These are phyloP conservation scores for Aspergillus persii DNA, from an alignment of 2,329 filamentous ascomycete genomes.

Conservation along the genomic window DNA sequence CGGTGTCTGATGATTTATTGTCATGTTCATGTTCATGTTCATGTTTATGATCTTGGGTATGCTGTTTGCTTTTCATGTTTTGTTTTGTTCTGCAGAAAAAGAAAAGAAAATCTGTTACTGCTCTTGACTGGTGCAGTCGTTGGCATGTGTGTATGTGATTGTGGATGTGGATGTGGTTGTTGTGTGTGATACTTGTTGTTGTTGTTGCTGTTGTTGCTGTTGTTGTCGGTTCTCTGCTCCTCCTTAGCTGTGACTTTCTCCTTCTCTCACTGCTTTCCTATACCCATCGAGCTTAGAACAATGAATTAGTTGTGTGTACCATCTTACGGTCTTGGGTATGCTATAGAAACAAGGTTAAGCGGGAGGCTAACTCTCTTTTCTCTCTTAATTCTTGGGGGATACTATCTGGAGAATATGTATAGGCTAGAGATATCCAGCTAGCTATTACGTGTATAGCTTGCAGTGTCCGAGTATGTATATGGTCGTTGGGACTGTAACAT, in stretches of 20 bases:
- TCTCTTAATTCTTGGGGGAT: too few relatives aligned
- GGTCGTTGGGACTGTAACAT: too few relatives aligned
- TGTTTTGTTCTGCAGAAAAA: background rate
- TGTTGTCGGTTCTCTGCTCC: background rate
- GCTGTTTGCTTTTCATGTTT: background rate
- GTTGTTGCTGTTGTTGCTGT: too few relatives aligned
- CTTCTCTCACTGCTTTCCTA: background rate
- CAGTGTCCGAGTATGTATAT: too few relatives aligned
- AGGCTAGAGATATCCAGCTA: too few relatives aligned
- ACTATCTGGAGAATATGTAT: too few relatives aligned
- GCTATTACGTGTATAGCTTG: too few relatives aligned
- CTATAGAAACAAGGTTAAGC: background rate
- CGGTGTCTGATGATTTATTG: background rate
- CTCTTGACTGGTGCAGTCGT: background rate
- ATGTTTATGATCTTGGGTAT: background rate
- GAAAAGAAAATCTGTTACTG: background rate
- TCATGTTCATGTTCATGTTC: background rate
- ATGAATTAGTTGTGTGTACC: background rate
- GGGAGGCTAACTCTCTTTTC: too few relatives aligned
- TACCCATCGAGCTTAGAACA: background rate
- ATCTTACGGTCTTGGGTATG: background rate
- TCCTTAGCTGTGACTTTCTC: background rate
- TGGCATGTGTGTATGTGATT: background rate
- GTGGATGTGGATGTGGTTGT: background rate
- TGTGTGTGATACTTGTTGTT: background rate